These are phyloP conservation scores for Trichoderma endophyticum DNA, from an alignment of 2,329 filamentous ascomycete genomes.

Conservation along the genomic window DNA sequence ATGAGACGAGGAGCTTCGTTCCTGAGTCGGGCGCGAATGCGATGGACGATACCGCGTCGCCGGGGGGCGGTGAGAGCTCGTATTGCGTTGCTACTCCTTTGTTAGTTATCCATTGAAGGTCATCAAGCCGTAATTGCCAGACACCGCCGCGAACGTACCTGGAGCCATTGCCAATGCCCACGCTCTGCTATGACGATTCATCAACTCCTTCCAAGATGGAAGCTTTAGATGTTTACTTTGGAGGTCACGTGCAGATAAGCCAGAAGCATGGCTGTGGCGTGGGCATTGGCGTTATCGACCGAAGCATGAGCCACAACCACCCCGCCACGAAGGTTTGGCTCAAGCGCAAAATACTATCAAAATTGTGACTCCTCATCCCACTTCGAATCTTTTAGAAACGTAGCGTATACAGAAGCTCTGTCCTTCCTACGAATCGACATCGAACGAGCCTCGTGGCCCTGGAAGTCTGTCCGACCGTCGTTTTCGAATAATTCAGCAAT, in stretches of 20 bases:
- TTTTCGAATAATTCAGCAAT: background rate
- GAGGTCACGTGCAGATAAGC: constrained; percentile 36
- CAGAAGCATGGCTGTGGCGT: constrained; percentile 13
- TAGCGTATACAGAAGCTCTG: background rate
- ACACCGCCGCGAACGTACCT: constrained; percentile 30
- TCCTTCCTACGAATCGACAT: background rate
- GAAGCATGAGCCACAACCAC: constrained; percentile 30
- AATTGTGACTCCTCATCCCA: constrained; percentile 41
- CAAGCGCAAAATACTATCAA: constrained; percentile 40
- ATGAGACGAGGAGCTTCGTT: constrained; percentile 78
- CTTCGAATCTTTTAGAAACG: constrained; percentile 10
- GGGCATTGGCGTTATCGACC: background rate
- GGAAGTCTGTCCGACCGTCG: background rate
- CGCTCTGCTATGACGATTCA: constrained; percentile 22
- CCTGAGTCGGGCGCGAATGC: constrained; percentile 78
- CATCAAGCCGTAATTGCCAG: background rate
- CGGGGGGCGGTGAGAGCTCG: constrained; percentile 76
- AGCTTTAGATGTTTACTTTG: constrained; percentile 36
- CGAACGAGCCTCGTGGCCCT: background rate
- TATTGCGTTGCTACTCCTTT: constrained; percentile 63
- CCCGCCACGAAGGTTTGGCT: constrained; percentile 40
- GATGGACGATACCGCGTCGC: constrained; percentile 82
- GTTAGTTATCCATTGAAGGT: background rate
- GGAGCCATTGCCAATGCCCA: constrained; percentile 38
- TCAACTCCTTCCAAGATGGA: constrained; percentile 21